Evolutionary conservation across 164 flowering plant genomes (phyloP).

Genomic region (Annona squamosa): DNA sequence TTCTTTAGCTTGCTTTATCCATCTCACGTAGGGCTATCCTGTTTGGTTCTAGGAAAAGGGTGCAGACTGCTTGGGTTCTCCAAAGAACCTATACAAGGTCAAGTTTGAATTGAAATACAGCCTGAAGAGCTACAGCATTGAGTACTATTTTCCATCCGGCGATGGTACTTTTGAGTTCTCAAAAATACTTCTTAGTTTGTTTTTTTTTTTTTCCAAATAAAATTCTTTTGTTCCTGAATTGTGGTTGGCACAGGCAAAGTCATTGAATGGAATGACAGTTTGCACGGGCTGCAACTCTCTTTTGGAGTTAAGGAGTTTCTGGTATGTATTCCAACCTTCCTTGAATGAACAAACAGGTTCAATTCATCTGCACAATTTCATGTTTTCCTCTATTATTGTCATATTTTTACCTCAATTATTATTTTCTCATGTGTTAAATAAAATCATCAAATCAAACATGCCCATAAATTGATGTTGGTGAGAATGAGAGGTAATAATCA

Average conservation of each 20-base stretch:
- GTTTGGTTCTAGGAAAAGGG: slow-evolving; percentile 59
- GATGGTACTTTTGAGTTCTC: slow-evolving; percentile 37
- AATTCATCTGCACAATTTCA: no score
- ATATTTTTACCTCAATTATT: no score
- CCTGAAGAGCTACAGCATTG: slow-evolving; percentile 68
- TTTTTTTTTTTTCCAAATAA: neutral
- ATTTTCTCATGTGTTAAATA: no score
- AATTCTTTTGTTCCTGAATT: slow-evolving; percentile 5
- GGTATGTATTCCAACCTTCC: slow-evolving; percentile 32
- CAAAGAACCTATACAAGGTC: slow-evolving; percentile 51
- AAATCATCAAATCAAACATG: no score
- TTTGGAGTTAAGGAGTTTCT: slow-evolving; percentile 89
- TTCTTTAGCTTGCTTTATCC: no score
- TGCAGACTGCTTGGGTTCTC: slow-evolving; percentile 42
- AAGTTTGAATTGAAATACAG: slow-evolving; percentile 64
- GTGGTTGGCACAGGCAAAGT: slow-evolving; percentile 40
- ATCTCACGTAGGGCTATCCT: no score
- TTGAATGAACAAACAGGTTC: no score
- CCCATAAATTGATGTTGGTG: no score
- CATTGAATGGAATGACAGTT: slow-evolving; percentile 45
- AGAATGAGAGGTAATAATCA: no score
- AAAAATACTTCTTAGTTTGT: neutral
- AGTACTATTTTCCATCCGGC: slow-evolving; percentile 59
- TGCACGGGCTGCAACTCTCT: slow-evolving; percentile 77
- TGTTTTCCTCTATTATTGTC: no score